phyloP scores from a whole-genome alignment of 257 asterid species.

The Nyctanthes arbortristis region DNA sequence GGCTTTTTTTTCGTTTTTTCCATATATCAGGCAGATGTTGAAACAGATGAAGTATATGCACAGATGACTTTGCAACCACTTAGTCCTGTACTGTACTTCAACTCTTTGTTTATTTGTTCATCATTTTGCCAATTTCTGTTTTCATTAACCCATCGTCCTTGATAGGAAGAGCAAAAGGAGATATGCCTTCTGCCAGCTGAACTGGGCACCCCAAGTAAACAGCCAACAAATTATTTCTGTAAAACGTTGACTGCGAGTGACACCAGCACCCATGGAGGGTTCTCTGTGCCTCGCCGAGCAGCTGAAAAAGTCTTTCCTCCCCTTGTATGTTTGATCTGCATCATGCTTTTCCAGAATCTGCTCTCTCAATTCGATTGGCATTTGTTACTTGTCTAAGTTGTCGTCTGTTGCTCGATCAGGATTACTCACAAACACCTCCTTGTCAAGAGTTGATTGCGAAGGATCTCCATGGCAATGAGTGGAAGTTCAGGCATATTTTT shows the following conservation, averaged over 20 bases:
- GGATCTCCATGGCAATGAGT: slow-evolving; percentile 96
- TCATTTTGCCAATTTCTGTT: slow-evolving; percentile 8
- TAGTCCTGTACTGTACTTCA: slow-evolving; percentile 56
- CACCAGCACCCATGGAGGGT: slow-evolving; percentile 98
- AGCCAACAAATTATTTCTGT: slow-evolving; percentile 91
- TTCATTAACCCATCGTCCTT: slow-evolving; percentile 16
- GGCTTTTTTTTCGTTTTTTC: background rate
- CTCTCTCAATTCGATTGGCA: slow-evolving; percentile 1
- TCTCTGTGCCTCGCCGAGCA: slow-evolving; percentile 96
- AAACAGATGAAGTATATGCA: slow-evolving; percentile 94
- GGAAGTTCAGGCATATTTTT: slow-evolving; percentile 95
- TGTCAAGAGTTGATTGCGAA: slow-evolving; percentile 88
- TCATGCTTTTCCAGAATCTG: background rate
- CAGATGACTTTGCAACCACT: slow-evolving; percentile 97
- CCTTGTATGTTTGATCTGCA: slow-evolving; percentile 54
- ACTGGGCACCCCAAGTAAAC: slow-evolving; percentile 87
- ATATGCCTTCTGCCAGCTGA: slow-evolving; percentile 82
- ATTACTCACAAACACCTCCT: slow-evolving; percentile 89
- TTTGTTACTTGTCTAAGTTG: slow-evolving; percentile 7
- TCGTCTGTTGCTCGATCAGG: slow-evolving; percentile 44
- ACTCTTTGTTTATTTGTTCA: slow-evolving; percentile 10
- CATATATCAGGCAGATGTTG: slow-evolving; percentile 80
- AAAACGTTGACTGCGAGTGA: slow-evolving; percentile 93
- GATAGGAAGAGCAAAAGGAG: slow-evolving; percentile 95
- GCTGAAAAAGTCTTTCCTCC: slow-evolving; percentile 99